These are phyloP conservation scores for Claviceps maximensis DNA, from an alignment of 2,329 filamentous ascomycete genomes.

Conservation along the genomic window DNA sequence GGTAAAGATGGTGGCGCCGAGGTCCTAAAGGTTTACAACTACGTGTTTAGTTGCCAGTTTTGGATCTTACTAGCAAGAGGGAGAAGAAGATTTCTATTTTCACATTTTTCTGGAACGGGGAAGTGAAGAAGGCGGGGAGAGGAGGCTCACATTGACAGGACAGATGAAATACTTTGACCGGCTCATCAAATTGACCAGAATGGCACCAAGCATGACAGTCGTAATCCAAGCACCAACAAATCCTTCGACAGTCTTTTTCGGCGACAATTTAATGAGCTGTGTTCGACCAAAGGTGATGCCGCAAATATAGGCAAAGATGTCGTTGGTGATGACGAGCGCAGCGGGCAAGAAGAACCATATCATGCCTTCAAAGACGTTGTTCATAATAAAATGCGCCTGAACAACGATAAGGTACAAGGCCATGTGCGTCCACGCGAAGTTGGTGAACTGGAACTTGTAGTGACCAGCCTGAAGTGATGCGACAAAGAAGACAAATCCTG, in stretches of 20 bases:
- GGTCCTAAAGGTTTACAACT: slow-evolving; percentile 43
- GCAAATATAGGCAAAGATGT: slow-evolving; percentile 96
- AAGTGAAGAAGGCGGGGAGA: too few species aligned
- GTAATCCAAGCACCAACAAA: slow-evolving; percentile 95
- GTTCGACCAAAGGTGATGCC: slow-evolving; percentile 94
- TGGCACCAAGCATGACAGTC: slow-evolving; percentile 74
- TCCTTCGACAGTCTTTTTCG: slow-evolving; percentile 98
- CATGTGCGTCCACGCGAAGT: slow-evolving; percentile 99
- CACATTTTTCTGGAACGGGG: too few species aligned
- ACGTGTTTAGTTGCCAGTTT: background rate
- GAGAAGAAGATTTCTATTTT: background rate
- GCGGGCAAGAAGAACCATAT: slow-evolving; percentile 99
- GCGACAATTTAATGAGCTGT: slow-evolving; percentile 92
- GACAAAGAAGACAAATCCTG: slow-evolving; percentile 97
- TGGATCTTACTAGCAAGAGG: background rate
- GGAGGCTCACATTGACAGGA: slow-evolving; percentile 61
- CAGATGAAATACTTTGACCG: slow-evolving; percentile 97
- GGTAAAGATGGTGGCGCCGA: slow-evolving; percentile 85
- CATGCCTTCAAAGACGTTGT: slow-evolving; percentile 98
- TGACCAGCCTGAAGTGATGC: slow-evolving; percentile 86
- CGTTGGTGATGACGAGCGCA: slow-evolving; percentile 91
- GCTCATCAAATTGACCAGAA: slow-evolving; percentile 72
- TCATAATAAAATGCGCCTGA: slow-evolving; percentile 98
- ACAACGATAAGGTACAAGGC: slow-evolving; percentile 95
- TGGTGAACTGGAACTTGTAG: slow-evolving; percentile 97